These are phyloP conservation scores for Clohesyomyces aquaticus DNA, from an alignment of 495 filamentous ascomycete genomes.

Conservation along the genomic window DNA sequence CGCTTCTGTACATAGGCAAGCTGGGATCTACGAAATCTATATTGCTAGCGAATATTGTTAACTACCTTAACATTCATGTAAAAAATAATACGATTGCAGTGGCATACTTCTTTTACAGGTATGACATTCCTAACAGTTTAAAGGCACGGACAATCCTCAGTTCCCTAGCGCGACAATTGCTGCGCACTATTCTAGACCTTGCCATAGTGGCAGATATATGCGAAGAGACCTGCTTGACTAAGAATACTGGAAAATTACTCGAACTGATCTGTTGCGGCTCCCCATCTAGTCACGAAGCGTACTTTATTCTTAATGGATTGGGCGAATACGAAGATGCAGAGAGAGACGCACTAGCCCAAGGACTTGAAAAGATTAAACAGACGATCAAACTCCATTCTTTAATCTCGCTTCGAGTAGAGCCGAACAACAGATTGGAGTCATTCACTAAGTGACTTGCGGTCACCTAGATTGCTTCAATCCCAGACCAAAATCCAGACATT, in stretches of 20 bases:
- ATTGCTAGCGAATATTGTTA: slow-evolving; percentile 51
- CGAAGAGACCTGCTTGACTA: slow-evolving; percentile 27
- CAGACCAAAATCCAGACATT: slow-evolving; percentile 51
- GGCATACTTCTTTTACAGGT: slow-evolving; percentile 54
- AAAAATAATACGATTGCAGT: slow-evolving; percentile 30
- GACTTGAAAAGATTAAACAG: slow-evolving; percentile 40
- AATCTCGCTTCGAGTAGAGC: slow-evolving; percentile 44
- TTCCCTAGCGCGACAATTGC: slow-evolving; percentile 49
- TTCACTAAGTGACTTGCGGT: slow-evolving; percentile 28
- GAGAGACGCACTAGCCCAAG: slow-evolving; percentile 37
- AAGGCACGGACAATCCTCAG: slow-evolving; percentile 49
- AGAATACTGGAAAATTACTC: slow-evolving; percentile 38
- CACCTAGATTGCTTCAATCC: slow-evolving; percentile 40
- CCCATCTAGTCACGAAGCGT: slow-evolving; percentile 38
- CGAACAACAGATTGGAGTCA: slow-evolving; percentile 33
- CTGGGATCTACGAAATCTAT: slow-evolving; percentile 53
- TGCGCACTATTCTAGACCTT: slow-evolving; percentile 35
- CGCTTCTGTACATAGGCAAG: background rate
- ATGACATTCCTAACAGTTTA: slow-evolving; percentile 49
- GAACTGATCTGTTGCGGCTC: slow-evolving; percentile 33
- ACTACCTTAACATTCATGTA: slow-evolving; percentile 48
- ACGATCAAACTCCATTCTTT: slow-evolving; percentile 43
- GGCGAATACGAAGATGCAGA: slow-evolving; percentile 46
- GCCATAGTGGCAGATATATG: slow-evolving; percentile 31
- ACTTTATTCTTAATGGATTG: slow-evolving; percentile 49